Evolutionary conservation across 306 rosid genomes (phyloP), one percentile per base, ranked within the genome.

Genomic region (Cajanus cajan): DNA sequence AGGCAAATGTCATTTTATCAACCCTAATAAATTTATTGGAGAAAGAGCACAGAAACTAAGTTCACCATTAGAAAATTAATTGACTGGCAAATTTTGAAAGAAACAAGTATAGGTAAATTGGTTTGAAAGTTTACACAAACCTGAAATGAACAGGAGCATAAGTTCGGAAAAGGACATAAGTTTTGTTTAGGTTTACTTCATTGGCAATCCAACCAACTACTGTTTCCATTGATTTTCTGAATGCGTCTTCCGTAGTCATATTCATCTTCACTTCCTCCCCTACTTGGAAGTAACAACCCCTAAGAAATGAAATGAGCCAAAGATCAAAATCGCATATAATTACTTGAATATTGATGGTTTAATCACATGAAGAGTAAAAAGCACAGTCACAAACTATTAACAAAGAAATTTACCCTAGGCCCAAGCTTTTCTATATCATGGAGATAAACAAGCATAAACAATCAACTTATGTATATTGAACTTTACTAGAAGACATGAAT

Each of bases 61-160:
- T 57, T 52, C 21, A 40, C 76, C 34, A 39, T 37, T 22, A 72
- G 33, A 71, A 77, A 81, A 21, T 11, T n/a, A 54, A 54, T 39
- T 15, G 36, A 59, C 40, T 44, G 34, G 68, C 44, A 81, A 81
- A 71, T 25, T 40, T 76, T 18, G 39, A 55, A 68, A 70, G 68
- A 48, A 36, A 79, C 52, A 44, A 48, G 57, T 8, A 50, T 5
- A 68, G 62, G 71, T 24, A 64, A 51, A 12, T 50, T 18, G 1
- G 45, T 31, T 48, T 65, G 76, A 68, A 80, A 51, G 83, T 48
- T 16, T 22, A 47, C 78, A 62, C 78, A 77, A 83, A 92, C 98
- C 98, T 90, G 96, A 94, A 94, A 87, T 94, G 98, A 67, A 92
- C 94, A 8, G 98, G 92, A 48, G 98, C 83, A 69, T 86, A 90